phyloP scores from a whole-genome alignment of 768 basidiomycete species.

The Russula sp. region DNA sequence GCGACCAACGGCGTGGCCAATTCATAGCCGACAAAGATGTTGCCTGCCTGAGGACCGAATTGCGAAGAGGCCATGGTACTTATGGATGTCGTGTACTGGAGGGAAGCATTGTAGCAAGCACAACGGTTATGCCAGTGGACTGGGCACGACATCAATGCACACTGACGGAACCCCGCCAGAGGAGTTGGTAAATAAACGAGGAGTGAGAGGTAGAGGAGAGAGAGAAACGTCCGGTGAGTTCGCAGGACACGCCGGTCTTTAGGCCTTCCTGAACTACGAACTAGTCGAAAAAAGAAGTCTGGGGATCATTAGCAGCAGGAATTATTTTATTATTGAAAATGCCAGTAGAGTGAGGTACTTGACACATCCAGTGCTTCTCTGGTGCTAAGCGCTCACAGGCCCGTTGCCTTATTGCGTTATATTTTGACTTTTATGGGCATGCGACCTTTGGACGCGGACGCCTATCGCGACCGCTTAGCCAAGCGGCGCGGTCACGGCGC shows the following conservation, averaged over 20 bases:
- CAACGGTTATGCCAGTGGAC: conserved; percentile 11
- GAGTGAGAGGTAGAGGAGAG: background rate
- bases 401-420: conserved; percentile 15
- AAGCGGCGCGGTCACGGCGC: conserved; percentile 2
- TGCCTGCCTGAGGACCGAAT: conserved; percentile 5
- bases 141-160: conserved; percentile 19
- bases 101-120: conserved; percentile 8
- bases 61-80: conserved; percentile 5
- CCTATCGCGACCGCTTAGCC: conserved; percentile 13
- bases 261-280: conserved; percentile 3
- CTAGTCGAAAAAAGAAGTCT: conserved; percentile 20
- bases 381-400: background rate
- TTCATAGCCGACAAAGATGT: conserved; percentile 16
- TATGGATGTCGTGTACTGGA: conserved; percentile 9
- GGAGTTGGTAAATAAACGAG: conserved; percentile 11
- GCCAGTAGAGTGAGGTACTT: conserved; percentile 1
- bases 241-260: conserved; percentile 15
- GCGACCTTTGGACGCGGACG: background rate
- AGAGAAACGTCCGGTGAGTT: conserved; percentile 16
- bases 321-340: conserved; percentile 16
- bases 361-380: conserved; percentile 10
- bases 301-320: conserved; percentile 3
- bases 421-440: conserved; percentile 11
- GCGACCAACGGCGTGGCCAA: conserved; percentile 3
- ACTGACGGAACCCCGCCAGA: background rate